Evolutionary conservation across 2,329 filamentous ascomycete species (phyloP), one percentile per base, ranked within the genome.

Genomic region (Didymella pinodella): DNA sequence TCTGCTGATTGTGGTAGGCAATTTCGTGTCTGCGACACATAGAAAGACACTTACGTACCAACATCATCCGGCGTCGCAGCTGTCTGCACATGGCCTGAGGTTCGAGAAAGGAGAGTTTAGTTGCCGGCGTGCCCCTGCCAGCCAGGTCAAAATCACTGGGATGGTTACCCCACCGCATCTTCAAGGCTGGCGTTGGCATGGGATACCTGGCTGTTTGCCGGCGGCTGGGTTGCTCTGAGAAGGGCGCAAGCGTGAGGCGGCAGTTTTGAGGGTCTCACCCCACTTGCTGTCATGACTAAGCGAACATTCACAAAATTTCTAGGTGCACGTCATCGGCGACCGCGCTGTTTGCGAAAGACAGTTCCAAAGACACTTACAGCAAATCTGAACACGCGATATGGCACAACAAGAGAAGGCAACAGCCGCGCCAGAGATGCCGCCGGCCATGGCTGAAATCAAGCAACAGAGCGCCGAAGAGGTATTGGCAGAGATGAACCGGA

Each of bases 401-500:
- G 59, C 68, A 47, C 53, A 65, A 32, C 54, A 67, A 40, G 4
- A 59, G 12, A 32, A 50, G 1, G 48, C 64, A 22, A 57, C 65
- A 50, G 52, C 57, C 31, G 48, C 36, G 31, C 43, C 47, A 6
- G 76, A 79, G 12, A 77, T 88, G 61, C 86, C 88, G 5, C 86
- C 86, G 0, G 80, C 78, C 4, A 86, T 88, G 80, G 84, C 84
- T 18, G 83, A 82, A 2, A 79, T 86, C 44, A 83, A 82, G 60
- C 81, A 83, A 54, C 82, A 86, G 70, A 82, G 83, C 4, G 81
- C 81, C 0, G 85, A 88, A 47, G 86, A 90, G 65, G 78, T 91
- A 34, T 71, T 88, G 40, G 79, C 82, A 46, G 85, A 89, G 68
- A 82, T 91, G 79, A 90, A 90, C 71, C 86, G 87, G 64, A 84